A percentile compares a stretch with the other conserved stretches of the same genome.
These are phyloP conservation scores for Novymonas esmeraldas DNA, from an alignment of 208 protist genomes.

Conservation along the genomic window DNA sequence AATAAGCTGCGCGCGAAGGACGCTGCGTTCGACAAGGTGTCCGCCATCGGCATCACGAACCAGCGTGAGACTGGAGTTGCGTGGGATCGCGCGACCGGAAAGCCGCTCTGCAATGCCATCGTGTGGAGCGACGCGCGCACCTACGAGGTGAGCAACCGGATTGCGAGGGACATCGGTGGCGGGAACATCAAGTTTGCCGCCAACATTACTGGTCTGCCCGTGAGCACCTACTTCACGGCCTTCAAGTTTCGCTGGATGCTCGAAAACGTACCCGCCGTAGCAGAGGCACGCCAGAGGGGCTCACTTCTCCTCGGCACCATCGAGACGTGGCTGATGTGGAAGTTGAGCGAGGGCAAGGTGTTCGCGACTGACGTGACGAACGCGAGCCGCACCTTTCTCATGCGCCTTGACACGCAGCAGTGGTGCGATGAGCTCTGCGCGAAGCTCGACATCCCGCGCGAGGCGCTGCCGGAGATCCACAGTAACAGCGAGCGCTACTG, in stretches of 20 bases:
- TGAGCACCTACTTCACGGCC: constrained; percentile 97
- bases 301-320: constrained; percentile 95
- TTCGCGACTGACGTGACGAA: constrained; percentile 98
- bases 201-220: constrained; percentile 89
- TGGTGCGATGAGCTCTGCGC: constrained; percentile 94
- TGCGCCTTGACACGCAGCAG: constrained; percentile 94
- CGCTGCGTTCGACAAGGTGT: constrained; percentile 49
- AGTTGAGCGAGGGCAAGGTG: constrained; percentile 80
- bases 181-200: constrained; percentile 52
- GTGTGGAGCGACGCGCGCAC: constrained; percentile 93
- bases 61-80: constrained; percentile 98
- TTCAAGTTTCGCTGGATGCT: constrained; percentile 98
- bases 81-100: constrained; percentile 96
- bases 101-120: constrained; percentile 96
- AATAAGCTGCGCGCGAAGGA: constrained; percentile 46
- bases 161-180: constrained; percentile 43
- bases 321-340: constrained; percentile 98
- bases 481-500: constrained; percentile 78
- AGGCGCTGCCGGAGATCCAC: constrained; percentile 93
- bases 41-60: constrained; percentile 97
- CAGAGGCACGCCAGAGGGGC: constrained; percentile 64
- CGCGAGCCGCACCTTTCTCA: constrained; percentile 97
- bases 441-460: constrained; percentile 82
- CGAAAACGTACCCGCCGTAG: constrained; percentile 92
- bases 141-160: constrained; percentile 44